phyloP scores from a whole-genome alignment of 2,329 filamentous ascomycete genomes.

The Nothopassalora personata region DNA sequence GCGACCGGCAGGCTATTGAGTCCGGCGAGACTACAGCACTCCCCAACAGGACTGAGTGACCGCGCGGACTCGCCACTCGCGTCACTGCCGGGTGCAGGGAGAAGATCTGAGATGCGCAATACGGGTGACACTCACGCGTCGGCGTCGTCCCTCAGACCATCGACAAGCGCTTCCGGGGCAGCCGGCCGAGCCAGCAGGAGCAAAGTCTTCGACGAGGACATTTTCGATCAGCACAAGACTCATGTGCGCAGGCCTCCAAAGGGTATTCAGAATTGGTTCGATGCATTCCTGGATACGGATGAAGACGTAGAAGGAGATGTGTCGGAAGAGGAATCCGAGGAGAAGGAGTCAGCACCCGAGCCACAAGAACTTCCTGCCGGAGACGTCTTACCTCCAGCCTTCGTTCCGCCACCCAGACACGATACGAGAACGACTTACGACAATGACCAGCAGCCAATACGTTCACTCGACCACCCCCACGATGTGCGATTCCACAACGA shows the following conservation, averaged over 20 bases:
- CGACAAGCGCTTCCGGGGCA: slow-evolving; percentile 7
- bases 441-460: slow-evolving; percentile 9
- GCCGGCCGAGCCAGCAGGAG: slow-evolving; percentile 3
- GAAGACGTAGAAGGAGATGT: slow-evolving; percentile 18
- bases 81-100: slow-evolving; percentile 7
- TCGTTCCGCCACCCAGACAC: slow-evolving; percentile 8
- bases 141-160: slow-evolving; percentile 6
- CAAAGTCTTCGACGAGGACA: slow-evolving; percentile 32
- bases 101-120: neutral
- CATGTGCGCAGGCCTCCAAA: slow-evolving; percentile 44
- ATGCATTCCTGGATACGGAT: slow-evolving; percentile 34
- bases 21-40: slow-evolving; percentile 37
- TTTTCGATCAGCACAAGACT: slow-evolving; percentile 44
- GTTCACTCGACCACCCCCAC: neutral
- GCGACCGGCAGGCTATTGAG: slow-evolving; percentile 31
- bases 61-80: slow-evolving; percentile 30
- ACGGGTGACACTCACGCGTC: neutral
- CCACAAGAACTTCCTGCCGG: slow-evolving; percentile 22
- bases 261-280: slow-evolving; percentile 49
- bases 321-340: slow-evolving; percentile 14
- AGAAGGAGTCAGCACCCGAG: slow-evolving; percentile 2
- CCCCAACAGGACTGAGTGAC: slow-evolving; percentile 37
- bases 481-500: neutral
- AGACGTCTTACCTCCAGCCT: slow-evolving; percentile 18
- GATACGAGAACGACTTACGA: slow-evolving; percentile 10